These are phyloP conservation scores for Oleoguttula mirabilis DNA, from an alignment of 495 filamentous ascomycete genomes.

Conservation along the genomic window DNA sequence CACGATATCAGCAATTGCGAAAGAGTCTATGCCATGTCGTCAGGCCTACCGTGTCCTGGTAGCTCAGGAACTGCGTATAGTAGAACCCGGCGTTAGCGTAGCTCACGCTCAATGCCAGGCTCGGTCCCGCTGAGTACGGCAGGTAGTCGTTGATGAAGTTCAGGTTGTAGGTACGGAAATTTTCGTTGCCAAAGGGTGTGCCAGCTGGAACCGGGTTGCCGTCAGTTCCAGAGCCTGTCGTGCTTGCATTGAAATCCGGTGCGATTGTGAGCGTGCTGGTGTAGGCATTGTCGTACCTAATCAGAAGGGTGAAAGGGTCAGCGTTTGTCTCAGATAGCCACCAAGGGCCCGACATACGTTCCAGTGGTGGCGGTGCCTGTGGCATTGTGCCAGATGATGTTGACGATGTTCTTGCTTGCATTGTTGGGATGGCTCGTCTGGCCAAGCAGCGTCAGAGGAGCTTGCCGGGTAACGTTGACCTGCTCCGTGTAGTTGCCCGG, in stretches of 20 bases:
- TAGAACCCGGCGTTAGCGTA: constrained; percentile 50
- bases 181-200: constrained; percentile 44
- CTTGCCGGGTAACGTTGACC: constrained; percentile 46
- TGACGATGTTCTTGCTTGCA: constrained; percentile 37
- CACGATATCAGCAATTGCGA: not conserved
- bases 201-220: constrained; percentile 44
- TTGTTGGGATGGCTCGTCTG: constrained; percentile 34
- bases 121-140: constrained; percentile 40
- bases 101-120: constrained; percentile 43
- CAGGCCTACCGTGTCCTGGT: constrained; percentile 42
- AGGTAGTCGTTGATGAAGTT: constrained; percentile 47
- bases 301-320: too few species aligned
- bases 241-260: constrained; percentile 43
- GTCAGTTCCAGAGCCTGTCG: constrained; percentile 44
- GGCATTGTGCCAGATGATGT: constrained; percentile 38
- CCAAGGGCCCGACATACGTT: too few species aligned
- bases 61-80: constrained; percentile 44
- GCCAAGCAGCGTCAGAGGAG: constrained; percentile 44
- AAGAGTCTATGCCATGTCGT: not conserved
- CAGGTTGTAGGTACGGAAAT: constrained; percentile 50
- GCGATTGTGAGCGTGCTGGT: constrained; percentile 44
- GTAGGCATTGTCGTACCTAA: constrained; percentile 48
- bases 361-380: constrained; percentile 35
- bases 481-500: constrained; percentile 47
- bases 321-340: too few species aligned